Percentiles rank a stretch among this genome's conserved stretches.
Evolutionary conservation across 352 stramenopile genomes (phyloP).

Genomic region (Phytopythium litorale): DNA sequence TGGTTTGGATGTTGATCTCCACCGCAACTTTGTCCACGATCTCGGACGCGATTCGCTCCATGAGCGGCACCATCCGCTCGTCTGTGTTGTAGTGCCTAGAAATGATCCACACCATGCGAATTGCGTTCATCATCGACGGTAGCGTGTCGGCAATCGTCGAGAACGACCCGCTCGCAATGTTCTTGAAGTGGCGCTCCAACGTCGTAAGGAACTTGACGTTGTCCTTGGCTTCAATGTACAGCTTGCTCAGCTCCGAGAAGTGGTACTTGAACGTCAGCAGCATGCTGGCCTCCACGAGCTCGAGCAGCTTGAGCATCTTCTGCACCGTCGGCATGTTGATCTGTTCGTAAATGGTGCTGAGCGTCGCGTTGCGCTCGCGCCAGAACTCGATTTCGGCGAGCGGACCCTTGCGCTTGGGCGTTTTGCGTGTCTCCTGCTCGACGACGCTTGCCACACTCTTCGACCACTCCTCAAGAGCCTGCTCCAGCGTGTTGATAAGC

Average conservation of each 20-base stretch:
- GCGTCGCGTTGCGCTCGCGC: slow-evolving; percentile 90
- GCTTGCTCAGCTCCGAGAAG: slow-evolving; percentile 93
- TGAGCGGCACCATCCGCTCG: slow-evolving; percentile 94
- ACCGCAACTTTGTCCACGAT: slow-evolving; percentile 91
- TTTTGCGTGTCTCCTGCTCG: slow-evolving; percentile 88
- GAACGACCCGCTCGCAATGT: slow-evolving; percentile 90
- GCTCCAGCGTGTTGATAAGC: slow-evolving; percentile 87
- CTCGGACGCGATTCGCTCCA: slow-evolving; percentile 94
- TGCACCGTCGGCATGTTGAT: slow-evolving; percentile 95
- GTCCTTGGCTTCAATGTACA: slow-evolving; percentile 95
- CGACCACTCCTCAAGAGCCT: slow-evolving; percentile 91
- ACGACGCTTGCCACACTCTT: slow-evolving; percentile 89
- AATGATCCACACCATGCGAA: slow-evolving; percentile 98
- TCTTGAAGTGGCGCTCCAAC: slow-evolving; percentile 96
- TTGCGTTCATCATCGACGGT: slow-evolving; percentile 95
- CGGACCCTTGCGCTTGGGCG: slow-evolving; percentile 85
- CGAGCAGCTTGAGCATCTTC: slow-evolving; percentile 93
- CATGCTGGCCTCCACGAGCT: slow-evolving; percentile 89
- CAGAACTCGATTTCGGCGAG: slow-evolving; percentile 97
- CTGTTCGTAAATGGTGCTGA: slow-evolving; percentile 95
- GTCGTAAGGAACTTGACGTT: slow-evolving; percentile 97
- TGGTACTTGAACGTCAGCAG: slow-evolving; percentile 93
- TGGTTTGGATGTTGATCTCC: slow-evolving; percentile 91
- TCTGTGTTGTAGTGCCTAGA: slow-evolving; percentile 98
- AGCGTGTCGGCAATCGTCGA: slow-evolving; percentile 91